These are phyloP conservation scores for Cardiospermum halicacabum DNA, from an alignment of 345 rosid genomes.

Conservation along the genomic window DNA sequence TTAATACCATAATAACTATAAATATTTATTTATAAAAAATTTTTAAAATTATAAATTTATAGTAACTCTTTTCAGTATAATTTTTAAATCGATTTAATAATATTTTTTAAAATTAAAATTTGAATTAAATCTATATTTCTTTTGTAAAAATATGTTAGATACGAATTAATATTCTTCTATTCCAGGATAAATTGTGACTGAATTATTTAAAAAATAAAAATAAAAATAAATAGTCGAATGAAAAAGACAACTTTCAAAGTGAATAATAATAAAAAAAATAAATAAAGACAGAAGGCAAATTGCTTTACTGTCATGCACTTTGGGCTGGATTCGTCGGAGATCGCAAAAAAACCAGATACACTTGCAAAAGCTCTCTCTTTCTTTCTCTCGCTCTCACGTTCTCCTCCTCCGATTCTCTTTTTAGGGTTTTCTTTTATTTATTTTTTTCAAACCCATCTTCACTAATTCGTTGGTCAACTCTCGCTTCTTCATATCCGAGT, in stretches of 20 bases:
- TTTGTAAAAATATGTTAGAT: too few relatives aligned
- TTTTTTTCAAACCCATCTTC: constrained; percentile 14
- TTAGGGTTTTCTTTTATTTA: constrained; percentile 18
- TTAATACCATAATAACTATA: too few relatives aligned
- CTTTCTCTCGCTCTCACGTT: constrained; percentile 9
- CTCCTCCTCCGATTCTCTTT: constrained; percentile 14
- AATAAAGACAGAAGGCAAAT: too few relatives aligned
- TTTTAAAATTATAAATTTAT: too few relatives aligned
- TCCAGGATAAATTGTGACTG: too few relatives aligned
- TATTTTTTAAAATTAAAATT: too few relatives aligned
- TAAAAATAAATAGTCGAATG: not conserved
- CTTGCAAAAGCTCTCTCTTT: constrained; percentile 6
- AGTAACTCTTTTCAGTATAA: too few relatives aligned
- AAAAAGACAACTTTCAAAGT: not conserved
- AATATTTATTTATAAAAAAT: too few relatives aligned
- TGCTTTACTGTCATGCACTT: constrained; percentile 48
- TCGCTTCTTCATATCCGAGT: constrained; percentile 19
- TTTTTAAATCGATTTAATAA: too few relatives aligned
- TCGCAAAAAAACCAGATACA: constrained; percentile 12
- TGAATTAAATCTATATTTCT: too few relatives aligned
- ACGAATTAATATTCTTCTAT: not conserved
- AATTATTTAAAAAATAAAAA: not conserved
- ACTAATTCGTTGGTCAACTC: not conserved
- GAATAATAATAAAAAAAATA: not conserved
- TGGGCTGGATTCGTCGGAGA: constrained; percentile 32